Base-by-base conservation (phyloP, 176 grass and related monocot species). In the Panicum miliaceum region DNA sequence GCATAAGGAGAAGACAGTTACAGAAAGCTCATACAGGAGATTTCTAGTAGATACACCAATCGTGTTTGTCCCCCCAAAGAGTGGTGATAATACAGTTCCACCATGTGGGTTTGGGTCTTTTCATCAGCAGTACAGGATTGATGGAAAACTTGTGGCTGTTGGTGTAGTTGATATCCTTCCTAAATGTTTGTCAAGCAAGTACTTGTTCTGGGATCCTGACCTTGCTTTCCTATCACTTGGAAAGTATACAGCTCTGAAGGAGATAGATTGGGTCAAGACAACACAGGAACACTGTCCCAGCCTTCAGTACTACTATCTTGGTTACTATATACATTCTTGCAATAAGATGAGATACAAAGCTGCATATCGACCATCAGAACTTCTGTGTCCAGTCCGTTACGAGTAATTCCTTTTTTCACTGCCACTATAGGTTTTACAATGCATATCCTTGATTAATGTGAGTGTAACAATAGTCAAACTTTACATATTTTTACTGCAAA, bases 121-220 rank as follows among this genome's bases (percentile, higher is more conserved):
- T 76, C 96, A 98, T 90, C 96, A 95, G 85, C 96, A 94, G 56
- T 95, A 98, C 64, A 84, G 94, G 90, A 89, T 98, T 85, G 89
- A 98, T 85, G 96, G 96, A 81, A 95, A 91, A 87, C 90, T 98
- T 69, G 85, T 95, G 64, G 96, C 93, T 50, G 96, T 98, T 90
- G 96, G 96, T 87, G 96, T 98, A 41, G 93, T 98, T 40, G 96
- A 95, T 84, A 91, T 98, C 46, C 88, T 98, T 79, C 93, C 93
- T 35, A 95, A 90, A 86, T 98, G 93, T 85, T 83, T 98, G 81
- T 98, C 96, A 69, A 98, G 93, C 88, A 98, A 98, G 77, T 98
- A 98, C 74, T 92, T 98, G 60, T 98, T 98, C 83, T 98, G 96
- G 96, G 96, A 98, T 87, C 96, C 96, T 92, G 93, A 98, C 60